Base-by-base conservation (phyloP, 2,329 filamentous ascomycete species). In the Alternaria ventricosa region DNA sequence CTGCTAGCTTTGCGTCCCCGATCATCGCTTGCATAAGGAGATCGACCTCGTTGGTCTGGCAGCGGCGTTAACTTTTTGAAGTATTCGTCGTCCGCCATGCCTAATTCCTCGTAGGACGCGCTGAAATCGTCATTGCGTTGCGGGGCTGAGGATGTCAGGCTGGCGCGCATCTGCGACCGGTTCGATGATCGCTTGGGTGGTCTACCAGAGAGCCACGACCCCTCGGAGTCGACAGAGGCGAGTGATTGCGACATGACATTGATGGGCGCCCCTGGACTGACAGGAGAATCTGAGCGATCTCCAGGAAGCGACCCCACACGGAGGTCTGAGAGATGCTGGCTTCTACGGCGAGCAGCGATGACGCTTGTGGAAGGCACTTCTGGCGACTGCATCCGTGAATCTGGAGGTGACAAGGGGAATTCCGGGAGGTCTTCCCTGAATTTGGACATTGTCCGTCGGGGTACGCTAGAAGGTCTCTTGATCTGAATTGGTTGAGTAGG, bases 341-440 rank as follows among this genome's bases (percentile, higher is more conserved):
- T 83, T 67, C 73, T 74, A 57, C 80, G 75, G 20, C 80, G 78
- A 43, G 79, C 76, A 36, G 81, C 79, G 43, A 83, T 81, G 1
- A 80, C 79, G 55, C 79, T 80, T 5, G 73, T 71, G 5, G 77
- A 67, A 13, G 88, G 87, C 11, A 85, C 87, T 71, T 94, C 92
- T 1, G 92, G 92, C 1, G 93, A 94, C 66, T 93, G 91, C 25
- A 94, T 83, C 25, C 92, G 87, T 1, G 94, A 96, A 66, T 93
- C 91, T 9, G 94, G 92, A 10, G 93, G 93, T n/a, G 94, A 96
- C 12, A 94, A 80, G 2, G 93, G 92, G 55, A 93, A 86, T 75
- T 97, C 95, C 5, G 94, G 94, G 12, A 97, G 85, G 74, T 97
- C 94, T 82, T 98, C 95, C 53, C 92, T 88, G 82, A 98, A 98